Evolutionary conservation across 306 rosid species (phyloP).

Genomic region (Cucurbita pepo): DNA sequence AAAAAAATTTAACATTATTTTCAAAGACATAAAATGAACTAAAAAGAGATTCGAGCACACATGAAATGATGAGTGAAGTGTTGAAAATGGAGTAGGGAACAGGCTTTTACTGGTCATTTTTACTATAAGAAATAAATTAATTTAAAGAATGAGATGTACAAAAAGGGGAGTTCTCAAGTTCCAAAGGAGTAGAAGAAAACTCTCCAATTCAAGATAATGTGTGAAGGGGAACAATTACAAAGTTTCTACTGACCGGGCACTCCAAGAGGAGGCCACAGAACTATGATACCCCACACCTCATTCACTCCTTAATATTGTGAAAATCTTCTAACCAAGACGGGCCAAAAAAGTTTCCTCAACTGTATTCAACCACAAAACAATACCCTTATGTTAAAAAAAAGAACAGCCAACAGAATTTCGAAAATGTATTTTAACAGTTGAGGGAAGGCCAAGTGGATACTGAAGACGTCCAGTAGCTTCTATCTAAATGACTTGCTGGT

Average conservation of each 20-base stretch:
- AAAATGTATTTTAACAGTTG: not conserved
- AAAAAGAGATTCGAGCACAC: not conserved
- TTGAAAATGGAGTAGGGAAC: not conserved
- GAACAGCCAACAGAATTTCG: not conserved
- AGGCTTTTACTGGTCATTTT: not conserved
- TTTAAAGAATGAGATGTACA: not conserved
- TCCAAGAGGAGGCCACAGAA: not conserved
- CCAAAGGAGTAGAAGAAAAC: not conserved
- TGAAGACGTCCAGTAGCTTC: not conserved
- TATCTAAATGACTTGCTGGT: not conserved
- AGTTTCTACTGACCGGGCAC: not conserved
- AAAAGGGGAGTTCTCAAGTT: not conserved
- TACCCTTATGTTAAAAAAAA: not conserved
- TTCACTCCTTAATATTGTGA: not conserved
- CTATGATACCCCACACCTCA: not conserved
- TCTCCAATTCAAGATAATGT: not conserved
- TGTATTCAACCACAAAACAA: not conserved
- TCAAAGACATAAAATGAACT: not conserved
- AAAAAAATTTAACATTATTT: not conserved
- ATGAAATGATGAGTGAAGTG: not conserved
- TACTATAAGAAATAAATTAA: not conserved
- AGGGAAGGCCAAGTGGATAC: not conserved
- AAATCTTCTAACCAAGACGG: not conserved
- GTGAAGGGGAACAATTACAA: not conserved
- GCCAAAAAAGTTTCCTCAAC: not conserved